Percentiles rank a stretch among this genome's conserved stretches.
phyloP scores from a whole-genome alignment of 1,284 basidiomycete species.

The Marasmius fiardii region DNA sequence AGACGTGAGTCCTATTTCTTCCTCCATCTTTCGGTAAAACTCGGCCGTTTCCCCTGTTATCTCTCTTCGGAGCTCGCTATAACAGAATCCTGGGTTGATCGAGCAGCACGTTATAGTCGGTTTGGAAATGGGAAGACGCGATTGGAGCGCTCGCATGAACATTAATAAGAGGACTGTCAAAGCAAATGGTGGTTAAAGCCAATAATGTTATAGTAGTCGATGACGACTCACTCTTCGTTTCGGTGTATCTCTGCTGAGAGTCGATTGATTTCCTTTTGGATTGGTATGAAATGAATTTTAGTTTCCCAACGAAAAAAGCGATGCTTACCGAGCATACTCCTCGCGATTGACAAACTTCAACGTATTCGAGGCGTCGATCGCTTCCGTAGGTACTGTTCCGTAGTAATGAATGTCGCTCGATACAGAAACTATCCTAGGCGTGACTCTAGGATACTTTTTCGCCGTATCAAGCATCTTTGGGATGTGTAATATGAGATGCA shows the following conservation, averaged over 20 bases:
- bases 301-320: neutral
- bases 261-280: neutral
- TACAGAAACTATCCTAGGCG: conserved; percentile 35
- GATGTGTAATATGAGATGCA: conserved; percentile 38
- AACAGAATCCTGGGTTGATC: conserved; percentile 47
- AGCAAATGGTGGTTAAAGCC: neutral
- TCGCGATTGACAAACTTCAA: conserved; percentile 27
- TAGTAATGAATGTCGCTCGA: conserved; percentile 34
- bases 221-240: conserved; percentile 30
- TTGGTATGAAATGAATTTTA: neutral
- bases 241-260: neutral
- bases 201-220: neutral
- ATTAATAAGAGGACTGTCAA: conserved; percentile 38
- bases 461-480: conserved; percentile 37
- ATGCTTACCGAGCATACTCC: conserved; percentile 23
- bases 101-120: conserved; percentile 29
- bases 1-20: conserved; percentile 26
- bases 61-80: conserved; percentile 35
- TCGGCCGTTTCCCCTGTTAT: conserved; percentile 15
- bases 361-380: conserved; percentile 23
- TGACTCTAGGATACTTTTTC: conserved; percentile 19
- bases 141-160: conserved; percentile 36
- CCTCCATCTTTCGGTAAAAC: conserved; percentile 21
- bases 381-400: conserved; percentile 21
- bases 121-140: no score